phyloP scores from a whole-genome alignment of 2,329 filamentous ascomycete species.

The Fusarium anguioides region DNA sequence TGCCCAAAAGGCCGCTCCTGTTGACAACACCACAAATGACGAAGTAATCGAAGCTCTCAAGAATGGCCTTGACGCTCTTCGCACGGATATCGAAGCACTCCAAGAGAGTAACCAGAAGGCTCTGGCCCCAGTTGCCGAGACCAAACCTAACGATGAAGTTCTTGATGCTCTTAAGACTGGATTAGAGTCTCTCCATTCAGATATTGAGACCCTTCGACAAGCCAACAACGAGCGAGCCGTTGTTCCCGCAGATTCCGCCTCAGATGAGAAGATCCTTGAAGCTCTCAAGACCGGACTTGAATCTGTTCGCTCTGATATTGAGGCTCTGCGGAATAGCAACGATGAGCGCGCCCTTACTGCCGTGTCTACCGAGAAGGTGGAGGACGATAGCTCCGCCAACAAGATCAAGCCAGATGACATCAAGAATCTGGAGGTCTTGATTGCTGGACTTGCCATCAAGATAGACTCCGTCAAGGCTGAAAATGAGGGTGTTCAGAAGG shows the following conservation, averaged over 20 bases:
- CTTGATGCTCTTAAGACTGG: slow-evolving; percentile 85
- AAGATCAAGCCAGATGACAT: slow-evolving; percentile 77
- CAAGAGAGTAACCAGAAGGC: slow-evolving; percentile 69
- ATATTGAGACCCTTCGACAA: slow-evolving; percentile 74
- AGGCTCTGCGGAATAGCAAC: slow-evolving; percentile 71
- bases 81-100: slow-evolving; percentile 53
- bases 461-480: slow-evolving; percentile 68
- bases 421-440: slow-evolving; percentile 84
- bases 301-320: slow-evolving; percentile 78
- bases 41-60: slow-evolving; percentile 39
- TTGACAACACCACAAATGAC: slow-evolving; percentile 34
- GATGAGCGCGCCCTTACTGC: slow-evolving; percentile 61
- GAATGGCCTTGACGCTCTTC: slow-evolving; percentile 40
- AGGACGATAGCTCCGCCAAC: slow-evolving; percentile 56
- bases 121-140: slow-evolving; percentile 70
- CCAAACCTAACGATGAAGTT: slow-evolving; percentile 84
- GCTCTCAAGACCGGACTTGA: slow-evolving; percentile 83
- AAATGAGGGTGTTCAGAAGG: slow-evolving; percentile 55
- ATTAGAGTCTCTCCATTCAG: slow-evolving; percentile 75
- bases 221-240: slow-evolving; percentile 74
- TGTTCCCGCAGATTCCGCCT: slow-evolving; percentile 51
- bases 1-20: slow-evolving; percentile 57
- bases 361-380: slow-evolving; percentile 34
- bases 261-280: slow-evolving; percentile 80
- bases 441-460: slow-evolving; percentile 85